phyloP scores from a whole-genome alignment of 345 rosid species.

The Nephelium lappaceum region DNA sequence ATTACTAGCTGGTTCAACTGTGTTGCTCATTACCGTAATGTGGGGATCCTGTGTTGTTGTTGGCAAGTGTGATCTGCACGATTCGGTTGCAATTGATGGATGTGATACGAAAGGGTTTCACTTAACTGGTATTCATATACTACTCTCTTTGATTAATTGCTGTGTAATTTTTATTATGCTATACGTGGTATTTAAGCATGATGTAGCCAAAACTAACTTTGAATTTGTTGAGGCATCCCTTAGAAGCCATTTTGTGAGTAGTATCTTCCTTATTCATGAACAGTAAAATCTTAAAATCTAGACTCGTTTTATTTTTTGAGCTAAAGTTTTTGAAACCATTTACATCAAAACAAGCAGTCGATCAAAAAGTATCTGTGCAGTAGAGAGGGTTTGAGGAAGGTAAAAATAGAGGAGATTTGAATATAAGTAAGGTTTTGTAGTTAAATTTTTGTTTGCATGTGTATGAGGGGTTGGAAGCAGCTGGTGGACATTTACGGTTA shows the following conservation, averaged over 20 bases:
- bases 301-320: not conserved
- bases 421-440: not conserved
- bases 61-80: constrained; percentile 71
- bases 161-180: too few species aligned
- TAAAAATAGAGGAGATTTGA: not conserved
- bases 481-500: not conserved
- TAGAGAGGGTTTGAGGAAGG: not conserved
- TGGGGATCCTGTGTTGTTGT: constrained; percentile 71
- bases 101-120: constrained; percentile 49
- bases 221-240: too few species aligned
- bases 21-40: too few species aligned
- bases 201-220: too few species aligned
- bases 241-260: too few species aligned
- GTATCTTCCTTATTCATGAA: not conserved
- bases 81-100: constrained; percentile 52
- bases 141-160: too few species aligned
- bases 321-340: not conserved
- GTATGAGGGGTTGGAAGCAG: not conserved
- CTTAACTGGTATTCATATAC: constrained; percentile 48
- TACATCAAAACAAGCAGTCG: too few species aligned
- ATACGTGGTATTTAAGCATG: too few species aligned
- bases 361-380: not conserved
- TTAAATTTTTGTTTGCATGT: not conserved
- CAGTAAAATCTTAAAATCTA: too few species aligned
- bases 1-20: too few species aligned